phyloP scores from a whole-genome alignment of 345 rosid genomes.

The Citropsis articulata region DNA sequence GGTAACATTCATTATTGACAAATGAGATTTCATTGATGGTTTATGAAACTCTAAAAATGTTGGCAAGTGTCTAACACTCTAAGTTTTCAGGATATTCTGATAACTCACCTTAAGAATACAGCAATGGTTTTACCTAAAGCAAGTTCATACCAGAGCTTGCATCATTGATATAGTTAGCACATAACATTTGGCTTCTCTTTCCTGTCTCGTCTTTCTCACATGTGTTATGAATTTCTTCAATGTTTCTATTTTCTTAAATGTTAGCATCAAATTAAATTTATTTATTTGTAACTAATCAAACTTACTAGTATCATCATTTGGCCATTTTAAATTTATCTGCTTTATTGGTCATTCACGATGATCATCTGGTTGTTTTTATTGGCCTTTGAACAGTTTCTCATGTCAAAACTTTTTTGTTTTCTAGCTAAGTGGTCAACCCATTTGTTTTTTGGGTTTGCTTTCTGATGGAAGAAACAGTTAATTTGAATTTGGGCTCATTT shows the following conservation, averaged over 20 bases:
- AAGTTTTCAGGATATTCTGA: background rate
- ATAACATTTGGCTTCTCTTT: background rate
- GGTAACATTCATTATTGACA: too few species aligned
- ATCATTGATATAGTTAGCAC: background rate
- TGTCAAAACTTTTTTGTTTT: too few species aligned
- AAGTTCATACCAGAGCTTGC: background rate
- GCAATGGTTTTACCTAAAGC: background rate
- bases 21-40: too few species aligned
- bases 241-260: background rate
- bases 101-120: background rate
- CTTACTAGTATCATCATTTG: background rate
- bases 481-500: background rate
- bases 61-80: background rate
- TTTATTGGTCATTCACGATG: background rate
- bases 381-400: background rate
- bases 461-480: background rate
- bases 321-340: background rate
- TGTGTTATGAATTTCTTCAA: background rate
- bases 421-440: too few species aligned
- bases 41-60: too few species aligned
- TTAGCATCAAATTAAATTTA: background rate
- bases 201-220: background rate
- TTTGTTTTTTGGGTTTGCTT: background rate
- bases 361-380: background rate
- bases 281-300: background rate